These are phyloP conservation scores for Linderniella brevidens DNA, from an alignment of 257 asterid genomes.

Conservation along the genomic window DNA sequence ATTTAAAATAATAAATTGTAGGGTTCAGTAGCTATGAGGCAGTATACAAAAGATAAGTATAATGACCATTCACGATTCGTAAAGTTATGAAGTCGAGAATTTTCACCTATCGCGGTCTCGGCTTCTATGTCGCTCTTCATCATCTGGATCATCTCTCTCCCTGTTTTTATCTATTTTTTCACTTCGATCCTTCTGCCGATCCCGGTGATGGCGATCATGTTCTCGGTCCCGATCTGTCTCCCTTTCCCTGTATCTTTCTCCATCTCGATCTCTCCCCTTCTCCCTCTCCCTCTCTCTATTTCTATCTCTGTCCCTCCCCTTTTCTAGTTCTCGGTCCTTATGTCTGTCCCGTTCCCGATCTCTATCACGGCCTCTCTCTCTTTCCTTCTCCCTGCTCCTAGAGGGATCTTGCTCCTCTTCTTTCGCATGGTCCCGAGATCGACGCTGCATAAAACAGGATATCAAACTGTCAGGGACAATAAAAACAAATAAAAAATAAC, in stretches of 20 bases:
- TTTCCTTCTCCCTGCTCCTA: constrained; percentile 33
- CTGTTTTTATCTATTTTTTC: constrained; percentile 62
- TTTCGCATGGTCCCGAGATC: constrained; percentile 30
- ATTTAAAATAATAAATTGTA: too few species aligned
- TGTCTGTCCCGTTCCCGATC: constrained; percentile 29
- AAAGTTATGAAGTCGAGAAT: constrained; percentile 2
- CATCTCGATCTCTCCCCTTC: constrained; percentile 21
- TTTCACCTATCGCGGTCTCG: constrained; percentile 66
- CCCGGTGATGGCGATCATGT: constrained; percentile 27
- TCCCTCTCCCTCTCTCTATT: constrained; percentile 19
- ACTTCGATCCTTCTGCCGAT: constrained; percentile 39
- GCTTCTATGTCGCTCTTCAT: constrained; percentile 32
- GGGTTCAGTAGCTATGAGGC: too few species aligned
- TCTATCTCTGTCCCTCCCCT: constrained; percentile 23
- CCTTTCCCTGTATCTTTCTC: constrained; percentile 33
- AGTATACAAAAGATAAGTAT: too few species aligned
- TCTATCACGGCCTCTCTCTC: constrained; percentile 14
- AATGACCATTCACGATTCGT: not conserved
- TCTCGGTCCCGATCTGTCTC: constrained; percentile 52
- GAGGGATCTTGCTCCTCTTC: constrained; percentile 31
- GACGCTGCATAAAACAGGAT: constrained; percentile 21
- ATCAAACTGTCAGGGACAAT: too few species aligned
- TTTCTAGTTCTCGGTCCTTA: constrained; percentile 18
- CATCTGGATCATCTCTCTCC: constrained; percentile 49
- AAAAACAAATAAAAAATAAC: too few species aligned